Evolutionary conservation across 2,329 filamentous ascomycete species (phyloP), one percentile per base, ranked within the genome.

Genomic region (Cercospora berteroae): DNA sequence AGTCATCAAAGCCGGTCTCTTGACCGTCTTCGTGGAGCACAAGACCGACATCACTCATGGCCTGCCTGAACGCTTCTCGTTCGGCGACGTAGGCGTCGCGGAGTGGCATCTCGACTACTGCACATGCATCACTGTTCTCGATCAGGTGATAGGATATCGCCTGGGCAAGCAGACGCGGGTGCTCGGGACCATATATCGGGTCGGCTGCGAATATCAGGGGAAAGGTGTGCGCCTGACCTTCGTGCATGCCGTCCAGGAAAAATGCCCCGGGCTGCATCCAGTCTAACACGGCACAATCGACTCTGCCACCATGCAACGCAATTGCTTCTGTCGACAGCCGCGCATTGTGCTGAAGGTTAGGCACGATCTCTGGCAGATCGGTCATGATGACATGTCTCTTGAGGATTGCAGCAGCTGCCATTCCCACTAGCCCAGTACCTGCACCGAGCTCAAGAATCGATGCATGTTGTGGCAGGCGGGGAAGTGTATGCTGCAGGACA

Each of bases 391-490:
- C 90, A 18, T 85, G 81, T 0, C 85, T 84, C 52, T 83, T 82
- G 82, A 91, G 90, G 25, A 92, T 82, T 13, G 87, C 88, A 7
- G 93, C 92, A 25, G 94, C 92, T 1, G 94, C 90, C 52, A 98
- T 83, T 0, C 95, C 95, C 9, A 97, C 86, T n/a, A 99, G 85
- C 0, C 94, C 94, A 0, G 94, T 98, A 0, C 95, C 94, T 0
- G 94, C 89, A 4, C 94, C 95, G 1, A 98, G 85, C 77, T 98
- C 94, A 8, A 98, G 83, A 5, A 85, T 81, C 13, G 68, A 57
- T 25, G 64, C 70, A 52, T 69, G 55, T 27, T 61, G 64, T 20
- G 61, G 56, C 8, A 67, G 50, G 16, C 64, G 33, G 5, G 71
- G 69, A 23, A 75, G 61, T 16, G 67, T 65, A 20, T 68, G 50